These are phyloP conservation scores for Candida tunisiensis DNA, from an alignment of 1,139 yeast genomes.

Conservation along the genomic window DNA sequence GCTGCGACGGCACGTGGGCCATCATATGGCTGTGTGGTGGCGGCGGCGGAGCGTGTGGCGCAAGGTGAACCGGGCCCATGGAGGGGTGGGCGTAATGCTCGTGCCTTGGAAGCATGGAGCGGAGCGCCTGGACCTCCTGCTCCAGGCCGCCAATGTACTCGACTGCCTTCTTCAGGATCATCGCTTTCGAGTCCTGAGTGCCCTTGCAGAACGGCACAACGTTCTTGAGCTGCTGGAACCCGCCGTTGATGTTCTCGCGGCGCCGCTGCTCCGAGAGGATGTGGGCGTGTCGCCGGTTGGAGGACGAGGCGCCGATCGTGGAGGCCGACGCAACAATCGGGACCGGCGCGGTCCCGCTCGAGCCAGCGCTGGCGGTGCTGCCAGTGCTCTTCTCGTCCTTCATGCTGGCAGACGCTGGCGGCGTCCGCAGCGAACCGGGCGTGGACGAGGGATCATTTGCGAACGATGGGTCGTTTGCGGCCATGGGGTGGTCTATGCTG, in stretches of 20 bases:
- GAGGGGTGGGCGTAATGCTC: not conserved
- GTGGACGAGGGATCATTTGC: too few species aligned
- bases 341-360: not conserved
- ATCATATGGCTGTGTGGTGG: not conserved
- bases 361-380: too few species aligned
- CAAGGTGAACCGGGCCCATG: not conserved
- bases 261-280: slow-evolving; percentile 28
- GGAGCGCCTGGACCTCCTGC: slow-evolving; percentile 9
- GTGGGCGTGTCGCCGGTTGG: slow-evolving; percentile 20
- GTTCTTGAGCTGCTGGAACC: slow-evolving; percentile 22
- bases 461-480: too few species aligned
- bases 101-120: slow-evolving; percentile 4
- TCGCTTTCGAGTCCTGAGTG: slow-evolving; percentile 28
- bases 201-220: slow-evolving; percentile 25
- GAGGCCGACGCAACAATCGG: slow-evolving; percentile 9
- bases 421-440: too few species aligned
- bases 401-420: too few species aligned
- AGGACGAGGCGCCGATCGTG: slow-evolving; percentile 10
- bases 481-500: too few species aligned
- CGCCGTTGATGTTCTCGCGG: slow-evolving; percentile 28
- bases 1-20: slow-evolving; percentile 1
- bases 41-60: slow-evolving; percentile 2
- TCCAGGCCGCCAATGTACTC: slow-evolving; percentile 24
- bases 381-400: too few species aligned
- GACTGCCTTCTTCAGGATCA: slow-evolving; percentile 23